phyloP scores from a whole-genome alignment of 1,284 basidiomycete species.

The Ustilago sp. region DNA sequence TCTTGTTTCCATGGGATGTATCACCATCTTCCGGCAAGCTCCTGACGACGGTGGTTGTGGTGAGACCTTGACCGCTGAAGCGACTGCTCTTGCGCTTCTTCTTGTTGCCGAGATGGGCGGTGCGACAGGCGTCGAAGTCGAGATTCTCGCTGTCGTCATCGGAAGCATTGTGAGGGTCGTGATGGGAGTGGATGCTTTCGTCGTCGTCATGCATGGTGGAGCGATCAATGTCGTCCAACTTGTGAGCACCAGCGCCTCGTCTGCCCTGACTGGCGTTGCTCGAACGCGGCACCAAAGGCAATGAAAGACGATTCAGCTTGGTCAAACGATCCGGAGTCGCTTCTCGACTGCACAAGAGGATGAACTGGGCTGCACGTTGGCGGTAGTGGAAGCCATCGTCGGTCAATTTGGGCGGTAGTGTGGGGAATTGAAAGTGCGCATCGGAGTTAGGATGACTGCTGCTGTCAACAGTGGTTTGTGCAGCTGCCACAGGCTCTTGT shows the following conservation, averaged over 20 bases:
- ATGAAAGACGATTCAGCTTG: constrained; percentile 20
- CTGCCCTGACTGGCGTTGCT: neutral
- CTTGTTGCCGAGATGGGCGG: constrained; percentile 54
- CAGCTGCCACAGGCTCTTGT: neutral
- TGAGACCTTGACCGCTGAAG: constrained; percentile 15
- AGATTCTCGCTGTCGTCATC: constrained; percentile 32
- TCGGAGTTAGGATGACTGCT: neutral
- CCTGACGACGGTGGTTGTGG: neutral
- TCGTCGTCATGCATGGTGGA: constrained; percentile 11
- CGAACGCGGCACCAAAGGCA: constrained; percentile 6
- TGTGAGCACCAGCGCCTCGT: neutral
- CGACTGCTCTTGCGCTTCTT: constrained; percentile 58
- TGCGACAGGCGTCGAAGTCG: constrained; percentile 40
- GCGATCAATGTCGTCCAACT: neutral
- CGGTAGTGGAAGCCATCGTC: constrained; percentile 44
- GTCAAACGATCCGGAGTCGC: constrained; percentile 19
- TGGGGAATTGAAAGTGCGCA: constrained; percentile 23
- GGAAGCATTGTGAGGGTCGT: constrained; percentile 20
- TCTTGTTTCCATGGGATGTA: neutral
- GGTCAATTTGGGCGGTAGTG: constrained; percentile 29
- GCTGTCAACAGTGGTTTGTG: neutral
- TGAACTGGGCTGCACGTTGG: constrained; percentile 45
- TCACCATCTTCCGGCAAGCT: neutral
- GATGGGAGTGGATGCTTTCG: constrained; percentile 18
- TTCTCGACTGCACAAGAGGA: constrained; percentile 39